Conservation (phyloP, 1,284 basidiomycete genomes). For the Phellopilus nigrolimitatus region DNA sequence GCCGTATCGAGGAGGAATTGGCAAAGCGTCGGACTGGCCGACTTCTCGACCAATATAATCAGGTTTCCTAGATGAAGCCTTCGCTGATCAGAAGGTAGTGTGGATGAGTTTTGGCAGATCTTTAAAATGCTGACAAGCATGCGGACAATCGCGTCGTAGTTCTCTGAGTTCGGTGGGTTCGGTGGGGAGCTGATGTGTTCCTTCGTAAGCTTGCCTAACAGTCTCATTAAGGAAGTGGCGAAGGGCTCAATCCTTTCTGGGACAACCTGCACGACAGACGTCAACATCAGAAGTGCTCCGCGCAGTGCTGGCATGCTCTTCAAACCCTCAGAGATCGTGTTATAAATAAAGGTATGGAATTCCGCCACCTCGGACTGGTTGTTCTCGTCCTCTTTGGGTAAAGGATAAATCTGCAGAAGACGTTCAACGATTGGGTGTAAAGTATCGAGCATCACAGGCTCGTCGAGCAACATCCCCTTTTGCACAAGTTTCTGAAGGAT, state of each 20-base stretch:
- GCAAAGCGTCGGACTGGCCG: constrained; percentile 79
- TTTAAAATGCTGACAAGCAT: constrained; percentile 66
- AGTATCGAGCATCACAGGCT: constrained; percentile 71
- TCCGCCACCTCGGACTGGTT: constrained; percentile 61
- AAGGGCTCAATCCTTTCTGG: constrained; percentile 87
- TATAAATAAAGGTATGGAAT: constrained; percentile 77
- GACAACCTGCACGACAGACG: constrained; percentile 80
- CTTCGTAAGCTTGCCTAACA: constrained; percentile 83
- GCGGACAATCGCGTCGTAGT: constrained; percentile 57
- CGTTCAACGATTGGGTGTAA: constrained; percentile 84
- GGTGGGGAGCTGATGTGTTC: constrained; percentile 73
- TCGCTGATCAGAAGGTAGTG: constrained; percentile 66
- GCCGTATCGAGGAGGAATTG: constrained; percentile 85
- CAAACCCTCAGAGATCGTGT: constrained; percentile 80
- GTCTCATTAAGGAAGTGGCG: constrained; percentile 72
- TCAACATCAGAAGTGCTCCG: constrained; percentile 82
- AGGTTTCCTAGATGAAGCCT: constrained; percentile 72
- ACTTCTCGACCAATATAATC: constrained; percentile 86
- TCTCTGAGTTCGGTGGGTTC: constrained; percentile 37
- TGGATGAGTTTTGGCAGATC: constrained; percentile 63
- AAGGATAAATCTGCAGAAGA: constrained; percentile 79
- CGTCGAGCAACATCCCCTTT: constrained; percentile 81
- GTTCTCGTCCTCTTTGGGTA: constrained; percentile 77
- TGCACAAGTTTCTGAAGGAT: constrained; percentile 88
- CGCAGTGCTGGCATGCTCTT: constrained; percentile 69